Evolutionary conservation across 2,329 filamentous ascomycete genomes (phyloP).

Genomic region (Pestalotiopsis fici): DNA sequence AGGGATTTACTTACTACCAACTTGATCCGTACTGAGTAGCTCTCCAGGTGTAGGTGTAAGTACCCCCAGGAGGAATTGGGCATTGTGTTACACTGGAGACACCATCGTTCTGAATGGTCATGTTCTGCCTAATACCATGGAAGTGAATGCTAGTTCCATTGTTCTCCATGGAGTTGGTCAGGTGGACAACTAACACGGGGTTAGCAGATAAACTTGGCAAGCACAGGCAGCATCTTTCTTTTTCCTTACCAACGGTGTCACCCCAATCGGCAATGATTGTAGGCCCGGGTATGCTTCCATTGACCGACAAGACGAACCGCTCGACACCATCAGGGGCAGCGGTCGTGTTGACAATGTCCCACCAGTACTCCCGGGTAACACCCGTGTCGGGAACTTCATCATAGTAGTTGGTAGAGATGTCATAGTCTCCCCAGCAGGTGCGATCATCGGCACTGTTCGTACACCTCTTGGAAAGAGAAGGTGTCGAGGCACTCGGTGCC

Average conservation of each 20-base stretch:
- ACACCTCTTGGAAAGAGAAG: neutral
- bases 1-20: conserved; percentile 45
- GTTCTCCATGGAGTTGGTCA: conserved; percentile 48
- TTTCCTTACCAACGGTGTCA: conserved; percentile 4
- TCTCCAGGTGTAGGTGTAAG: conserved; percentile 58
- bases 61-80: conserved; percentile 49
- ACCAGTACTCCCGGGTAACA: conserved; percentile 40
- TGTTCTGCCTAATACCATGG: conserved; percentile 61
- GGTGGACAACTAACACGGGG: conserved; percentile 38
- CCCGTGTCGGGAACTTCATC: conserved; percentile 36
- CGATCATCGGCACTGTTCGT: conserved; percentile 28
- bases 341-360: conserved; percentile 30
- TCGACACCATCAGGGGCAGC: conserved; percentile 39
- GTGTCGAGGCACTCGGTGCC: neutral
- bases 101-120: conserved; percentile 58
- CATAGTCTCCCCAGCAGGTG: conserved; percentile 39
- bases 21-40: conserved; percentile 55
- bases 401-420: conserved; percentile 38
- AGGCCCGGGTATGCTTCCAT: conserved; percentile 30
- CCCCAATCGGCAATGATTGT: conserved; percentile 50
- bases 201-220: neutral
- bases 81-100: conserved; percentile 52
- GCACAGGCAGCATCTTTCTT: neutral
- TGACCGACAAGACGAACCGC: conserved; percentile 35
- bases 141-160: conserved; percentile 66